phyloP scores from a whole-genome alignment of 805 yeast genomes.

The Pichia membranifaciens region DNA sequence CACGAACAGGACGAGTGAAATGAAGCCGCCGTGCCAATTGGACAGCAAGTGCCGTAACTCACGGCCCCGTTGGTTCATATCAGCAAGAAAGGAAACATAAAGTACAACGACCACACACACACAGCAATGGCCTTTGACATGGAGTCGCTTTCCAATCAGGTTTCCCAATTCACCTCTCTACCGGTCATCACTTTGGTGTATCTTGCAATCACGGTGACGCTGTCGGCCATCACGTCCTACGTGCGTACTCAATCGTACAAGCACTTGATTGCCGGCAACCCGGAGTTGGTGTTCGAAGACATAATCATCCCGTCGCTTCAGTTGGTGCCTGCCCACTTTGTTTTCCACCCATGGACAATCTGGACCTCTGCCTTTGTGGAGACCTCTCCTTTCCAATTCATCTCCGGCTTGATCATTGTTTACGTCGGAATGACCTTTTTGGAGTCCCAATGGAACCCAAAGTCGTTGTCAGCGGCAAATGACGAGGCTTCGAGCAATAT shows the following conservation, averaged over 20 bases:
- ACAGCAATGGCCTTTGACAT: background rate
- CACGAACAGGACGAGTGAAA: too few relatives aligned
- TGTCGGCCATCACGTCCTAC: slow-evolving; percentile 38
- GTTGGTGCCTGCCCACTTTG: slow-evolving; percentile 52
- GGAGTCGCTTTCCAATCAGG: background rate
- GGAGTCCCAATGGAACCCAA: slow-evolving; percentile 43
- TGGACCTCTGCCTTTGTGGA: slow-evolving; percentile 62
- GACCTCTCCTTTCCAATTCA: slow-evolving; percentile 40
- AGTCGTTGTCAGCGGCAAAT: slow-evolving; percentile 4
- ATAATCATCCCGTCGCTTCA: slow-evolving; percentile 50
- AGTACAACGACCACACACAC: too few relatives aligned
- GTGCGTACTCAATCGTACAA: slow-evolving; percentile 36
- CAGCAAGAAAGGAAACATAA: too few relatives aligned
- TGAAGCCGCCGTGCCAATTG: too few relatives aligned
- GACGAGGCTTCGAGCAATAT: background rate
- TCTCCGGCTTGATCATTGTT: slow-evolving; percentile 35
- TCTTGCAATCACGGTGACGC: slow-evolving; percentile 33
- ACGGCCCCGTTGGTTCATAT: too few relatives aligned
- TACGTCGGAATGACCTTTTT: slow-evolving; percentile 40
- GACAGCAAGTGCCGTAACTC: too few relatives aligned
- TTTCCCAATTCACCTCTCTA: background rate
- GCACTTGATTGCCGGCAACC: slow-evolving; percentile 15
- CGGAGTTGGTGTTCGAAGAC: slow-evolving; percentile 31
- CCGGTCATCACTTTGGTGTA: slow-evolving; percentile 35
- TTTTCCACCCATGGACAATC: slow-evolving; percentile 60